Evolutionary conservation across 2,329 filamentous ascomycete species (phyloP).

Genomic region (Neonectria magnoliae): DNA sequence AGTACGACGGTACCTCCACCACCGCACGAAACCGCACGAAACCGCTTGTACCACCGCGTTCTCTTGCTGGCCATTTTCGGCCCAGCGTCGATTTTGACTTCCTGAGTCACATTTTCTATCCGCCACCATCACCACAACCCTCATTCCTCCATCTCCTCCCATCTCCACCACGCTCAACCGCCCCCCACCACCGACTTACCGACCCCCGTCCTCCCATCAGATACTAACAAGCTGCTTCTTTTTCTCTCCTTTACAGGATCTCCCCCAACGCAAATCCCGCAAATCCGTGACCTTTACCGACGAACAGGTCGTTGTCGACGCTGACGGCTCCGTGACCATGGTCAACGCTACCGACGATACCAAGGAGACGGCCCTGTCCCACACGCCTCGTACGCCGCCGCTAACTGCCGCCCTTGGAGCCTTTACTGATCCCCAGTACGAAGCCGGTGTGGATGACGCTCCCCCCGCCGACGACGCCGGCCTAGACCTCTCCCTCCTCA

Average conservation of each 20-base stretch:
- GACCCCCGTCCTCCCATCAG: neutral
- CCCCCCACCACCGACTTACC: slow-evolving; percentile 10
- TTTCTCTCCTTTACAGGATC: slow-evolving; percentile 36
- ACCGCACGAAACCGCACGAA: neutral
- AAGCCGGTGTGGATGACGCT: slow-evolving; percentile 57
- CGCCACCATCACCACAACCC: slow-evolving; percentile 34
- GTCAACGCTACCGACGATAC: slow-evolving; percentile 77
- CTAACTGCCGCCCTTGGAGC: slow-evolving; percentile 63
- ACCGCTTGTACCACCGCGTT: slow-evolving; percentile 39
- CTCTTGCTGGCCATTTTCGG: slow-evolving; percentile 27
- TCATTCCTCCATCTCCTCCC: slow-evolving; percentile 23
- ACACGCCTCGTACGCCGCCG: slow-evolving; percentile 74
- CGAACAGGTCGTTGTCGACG: slow-evolving; percentile 86
- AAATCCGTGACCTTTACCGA: slow-evolving; percentile 96
- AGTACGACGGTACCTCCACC: neutral
- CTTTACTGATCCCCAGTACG: slow-evolving; percentile 61
- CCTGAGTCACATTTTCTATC: slow-evolving; percentile 44
- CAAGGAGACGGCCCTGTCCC: slow-evolving; percentile 84
- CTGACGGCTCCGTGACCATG: slow-evolving; percentile 85
- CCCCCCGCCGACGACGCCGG: slow-evolving; percentile 61
- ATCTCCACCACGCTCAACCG: slow-evolving; percentile 18
- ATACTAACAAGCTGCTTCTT: slow-evolving; percentile 30
- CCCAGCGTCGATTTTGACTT: slow-evolving; percentile 34
- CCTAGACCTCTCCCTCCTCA: slow-evolving; percentile 72
- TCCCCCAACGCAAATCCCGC: slow-evolving; percentile 74